Conservation (phyloP, 805 yeast genomes). For the Blastobotrys muscicola region DNA sequence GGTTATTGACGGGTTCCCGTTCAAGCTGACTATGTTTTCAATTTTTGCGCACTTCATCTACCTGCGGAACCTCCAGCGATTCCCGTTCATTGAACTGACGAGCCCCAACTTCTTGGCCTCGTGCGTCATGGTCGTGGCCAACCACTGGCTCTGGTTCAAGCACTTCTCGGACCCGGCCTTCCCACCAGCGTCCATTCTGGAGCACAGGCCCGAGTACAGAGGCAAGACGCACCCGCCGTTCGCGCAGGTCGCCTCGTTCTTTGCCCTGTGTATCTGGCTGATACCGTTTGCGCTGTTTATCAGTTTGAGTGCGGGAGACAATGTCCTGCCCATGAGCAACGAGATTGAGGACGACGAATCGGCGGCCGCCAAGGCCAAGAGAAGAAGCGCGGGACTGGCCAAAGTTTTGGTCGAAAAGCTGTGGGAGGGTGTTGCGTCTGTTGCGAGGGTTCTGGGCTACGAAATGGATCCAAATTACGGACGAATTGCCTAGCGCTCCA, state of each 20-base stretch:
- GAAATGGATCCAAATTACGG: conserved; percentile 53
- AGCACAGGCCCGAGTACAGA: conserved; percentile 44
- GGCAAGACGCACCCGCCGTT: conserved; percentile 70
- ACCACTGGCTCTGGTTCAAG: conserved; percentile 86
- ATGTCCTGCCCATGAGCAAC: conserved; percentile 53
- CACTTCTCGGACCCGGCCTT: conserved; percentile 61
- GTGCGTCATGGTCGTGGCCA: conserved; percentile 61
- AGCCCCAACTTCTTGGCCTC: conserved; percentile 63
- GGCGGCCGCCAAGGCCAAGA: conserved; percentile 24
- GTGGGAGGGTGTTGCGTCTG: conserved; percentile 38
- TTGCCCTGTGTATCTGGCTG: conserved; percentile 89
- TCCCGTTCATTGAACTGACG: conserved; percentile 73
- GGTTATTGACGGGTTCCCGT: conserved; percentile 73
- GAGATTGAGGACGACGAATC: conserved; percentile 17
- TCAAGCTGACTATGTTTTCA: conserved; percentile 55
- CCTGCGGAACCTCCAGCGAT: conserved; percentile 62
- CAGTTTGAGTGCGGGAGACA: conserved; percentile 85
- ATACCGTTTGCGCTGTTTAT: conserved; percentile 89
- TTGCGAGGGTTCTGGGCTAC: conserved; percentile 51
- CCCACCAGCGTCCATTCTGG: conserved; percentile 41
- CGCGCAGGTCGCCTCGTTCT: conserved; percentile 88
- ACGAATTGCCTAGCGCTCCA: conserved; percentile 34
- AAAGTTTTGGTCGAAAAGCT: conserved; percentile 50
- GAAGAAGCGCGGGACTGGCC: conserved; percentile 54
- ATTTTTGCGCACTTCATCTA: conserved; percentile 64